Evolutionary conservation across 306 rosid species (phyloP).

Genomic region (Pyrus betulifolia): DNA sequence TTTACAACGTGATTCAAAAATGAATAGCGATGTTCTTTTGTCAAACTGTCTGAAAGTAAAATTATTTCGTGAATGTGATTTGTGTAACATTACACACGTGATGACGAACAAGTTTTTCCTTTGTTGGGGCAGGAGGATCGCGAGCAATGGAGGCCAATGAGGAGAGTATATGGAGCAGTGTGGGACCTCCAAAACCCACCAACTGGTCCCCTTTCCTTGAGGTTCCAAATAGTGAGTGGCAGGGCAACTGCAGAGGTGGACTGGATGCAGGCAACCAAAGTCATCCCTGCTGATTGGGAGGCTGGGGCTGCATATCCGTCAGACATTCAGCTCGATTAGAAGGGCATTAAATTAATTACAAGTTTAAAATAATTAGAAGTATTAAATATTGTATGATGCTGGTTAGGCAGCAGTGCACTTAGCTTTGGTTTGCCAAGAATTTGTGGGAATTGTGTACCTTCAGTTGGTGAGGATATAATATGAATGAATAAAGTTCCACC

Average conservation of each 20-base stretch:
- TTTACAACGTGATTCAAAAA: no score
- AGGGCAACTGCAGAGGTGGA: constrained; percentile 14
- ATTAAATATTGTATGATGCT: background rate
- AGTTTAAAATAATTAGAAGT: background rate
- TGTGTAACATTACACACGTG: background rate
- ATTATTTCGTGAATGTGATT: background rate
- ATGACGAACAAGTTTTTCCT: background rate
- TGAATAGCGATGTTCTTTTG: no score
- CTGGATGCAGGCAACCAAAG: constrained; percentile 47
- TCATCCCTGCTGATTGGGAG: constrained; percentile 62
- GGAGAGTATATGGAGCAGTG: constrained; percentile 60
- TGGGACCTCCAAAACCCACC: constrained; percentile 65
- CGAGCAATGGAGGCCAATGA: constrained; percentile 55
- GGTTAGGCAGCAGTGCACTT: background rate
- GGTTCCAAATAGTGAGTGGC: constrained; percentile 53
- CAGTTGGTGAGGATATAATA: background rate
- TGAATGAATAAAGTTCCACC: constrained; percentile 1
- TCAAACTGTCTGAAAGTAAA: no score
- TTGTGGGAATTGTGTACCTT: background rate
- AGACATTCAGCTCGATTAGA: constrained; percentile 41
- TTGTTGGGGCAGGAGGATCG: constrained; percentile 39
- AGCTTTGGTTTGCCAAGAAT: background rate
- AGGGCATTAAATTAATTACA: background rate
- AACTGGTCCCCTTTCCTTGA: constrained; percentile 33
- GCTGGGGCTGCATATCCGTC: constrained; percentile 61